Conservation (phyloP, 331 rosid genomes). For the Cydonia oblonga region DNA sequence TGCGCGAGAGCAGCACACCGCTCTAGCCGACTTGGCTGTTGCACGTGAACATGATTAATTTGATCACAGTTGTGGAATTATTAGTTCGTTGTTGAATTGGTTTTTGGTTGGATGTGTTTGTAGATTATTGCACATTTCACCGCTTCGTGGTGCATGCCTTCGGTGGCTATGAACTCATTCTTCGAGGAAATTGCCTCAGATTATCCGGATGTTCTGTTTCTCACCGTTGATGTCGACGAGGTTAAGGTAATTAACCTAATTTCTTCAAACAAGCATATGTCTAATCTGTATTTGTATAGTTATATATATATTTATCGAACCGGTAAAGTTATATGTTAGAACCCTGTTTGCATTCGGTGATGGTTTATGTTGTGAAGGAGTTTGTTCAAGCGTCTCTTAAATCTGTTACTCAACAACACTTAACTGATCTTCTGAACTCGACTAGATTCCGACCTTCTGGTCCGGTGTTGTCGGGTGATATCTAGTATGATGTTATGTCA, state of each 20-base stretch:
- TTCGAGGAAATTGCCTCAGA: constrained; percentile 59
- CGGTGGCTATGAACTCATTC: constrained; percentile 70
- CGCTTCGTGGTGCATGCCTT: constrained; percentile 97
- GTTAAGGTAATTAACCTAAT: constrained; percentile 45
- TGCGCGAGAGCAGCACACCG: neutral
- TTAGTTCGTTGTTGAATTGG: neutral
- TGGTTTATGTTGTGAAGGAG: too few species aligned
- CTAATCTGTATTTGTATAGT: neutral
- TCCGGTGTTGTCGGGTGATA: neutral
- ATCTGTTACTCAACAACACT: too few species aligned
- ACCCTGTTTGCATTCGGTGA: neutral
- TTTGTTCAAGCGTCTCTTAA: too few species aligned
- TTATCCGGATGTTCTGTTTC: constrained; percentile 60
- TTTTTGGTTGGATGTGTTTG: neutral
- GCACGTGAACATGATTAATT: neutral
- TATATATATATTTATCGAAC: neutral
- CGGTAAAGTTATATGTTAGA: neutral
- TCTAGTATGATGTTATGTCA: neutral
- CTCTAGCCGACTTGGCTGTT: neutral
- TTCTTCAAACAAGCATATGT: neutral
- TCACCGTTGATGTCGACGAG: constrained; percentile 84
- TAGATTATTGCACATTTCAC: constrained; percentile 80
- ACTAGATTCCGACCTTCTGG: neutral
- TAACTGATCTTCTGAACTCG: neutral
- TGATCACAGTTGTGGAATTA: neutral